Conservation (phyloP, 1,139 yeast species). For the Protomyces lactucae-debilis region DNA sequence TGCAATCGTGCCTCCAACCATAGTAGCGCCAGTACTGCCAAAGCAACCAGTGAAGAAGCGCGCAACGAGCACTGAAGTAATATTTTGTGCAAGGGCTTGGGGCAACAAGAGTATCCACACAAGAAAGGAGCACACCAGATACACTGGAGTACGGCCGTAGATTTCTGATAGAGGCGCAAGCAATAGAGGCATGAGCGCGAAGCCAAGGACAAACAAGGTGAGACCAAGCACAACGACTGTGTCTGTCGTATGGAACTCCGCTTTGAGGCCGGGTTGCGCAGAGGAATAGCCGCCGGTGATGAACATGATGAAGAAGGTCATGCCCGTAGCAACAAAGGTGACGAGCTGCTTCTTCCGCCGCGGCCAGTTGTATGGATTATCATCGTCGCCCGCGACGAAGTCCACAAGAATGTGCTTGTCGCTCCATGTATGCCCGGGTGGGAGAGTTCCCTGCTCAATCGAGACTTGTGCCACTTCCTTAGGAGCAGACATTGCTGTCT, state of each 20-base stretch:
- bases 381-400: neutral
- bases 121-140: conserved; percentile 51
- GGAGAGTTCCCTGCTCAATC: neutral
- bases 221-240: conserved; percentile 2
- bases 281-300: neutral
- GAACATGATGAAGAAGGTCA: conserved; percentile 1
- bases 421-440: neutral
- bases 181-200: conserved; percentile 60
- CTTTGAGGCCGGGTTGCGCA: neutral
- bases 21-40: conserved; percentile 78
- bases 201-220: conserved; percentile 10
- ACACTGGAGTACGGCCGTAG: conserved; percentile 67
- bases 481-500: neutral
- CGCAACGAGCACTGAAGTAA: conserved; percentile 54
- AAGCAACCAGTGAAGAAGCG: conserved; percentile 62
- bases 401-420: neutral
- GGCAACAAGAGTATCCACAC: conserved; percentile 54
- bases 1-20: conserved; percentile 79
- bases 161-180: conserved; percentile 63
- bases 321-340: neutral
- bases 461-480: neutral
- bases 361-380: conserved; percentile 8
- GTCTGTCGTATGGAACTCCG: neutral
- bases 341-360: neutral
- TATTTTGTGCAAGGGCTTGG: conserved; percentile 52